phyloP scores from a whole-genome alignment of 2,329 filamentous ascomycete genomes.

The Apiospora phragmitis region DNA sequence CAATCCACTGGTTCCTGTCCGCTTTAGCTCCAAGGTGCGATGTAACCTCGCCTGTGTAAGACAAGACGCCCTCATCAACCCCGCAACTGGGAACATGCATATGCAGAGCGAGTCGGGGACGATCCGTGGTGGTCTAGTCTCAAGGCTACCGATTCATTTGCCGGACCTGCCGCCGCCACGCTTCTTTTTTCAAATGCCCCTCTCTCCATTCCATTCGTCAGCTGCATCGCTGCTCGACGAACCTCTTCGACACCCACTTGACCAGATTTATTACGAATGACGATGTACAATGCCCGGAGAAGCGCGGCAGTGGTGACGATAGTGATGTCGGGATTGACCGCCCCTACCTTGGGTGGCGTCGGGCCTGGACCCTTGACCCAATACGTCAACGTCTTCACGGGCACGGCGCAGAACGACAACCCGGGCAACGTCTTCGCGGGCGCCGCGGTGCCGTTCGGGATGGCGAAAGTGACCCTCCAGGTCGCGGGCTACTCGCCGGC shows the following conservation, averaged over 20 bases:
- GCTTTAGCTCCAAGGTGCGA: not conserved
- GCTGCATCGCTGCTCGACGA: not conserved
- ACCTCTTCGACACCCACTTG: not conserved
- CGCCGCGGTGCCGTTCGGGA: not conserved
- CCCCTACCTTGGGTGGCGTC: not conserved
- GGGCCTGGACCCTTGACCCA: not conserved
- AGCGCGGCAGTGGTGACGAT: not conserved
- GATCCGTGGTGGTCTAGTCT: not conserved
- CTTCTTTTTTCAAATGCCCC: not conserved
- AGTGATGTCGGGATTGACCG: not conserved
- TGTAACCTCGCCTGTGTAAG: not conserved
- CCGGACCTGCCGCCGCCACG: not conserved
- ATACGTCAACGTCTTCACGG: conserved; percentile 8
- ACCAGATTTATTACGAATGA: not conserved
- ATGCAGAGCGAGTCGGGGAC: not conserved
- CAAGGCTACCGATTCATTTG: not conserved
- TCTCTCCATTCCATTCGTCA: not conserved
- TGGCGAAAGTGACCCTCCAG: not conserved
- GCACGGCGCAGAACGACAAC: conserved; percentile 3
- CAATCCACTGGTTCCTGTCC: not conserved
- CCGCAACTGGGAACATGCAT: not conserved
- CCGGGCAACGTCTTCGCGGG: conserved; percentile 7
- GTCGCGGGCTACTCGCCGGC: not conserved
- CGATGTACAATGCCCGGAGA: no score
- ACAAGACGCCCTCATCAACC: not conserved